A percentile compares a stretch with the other conserved stretches of the same genome.
Conservation (phyloP, 1,139 yeast genomes). For the Eremothecium gossypii region DNA sequence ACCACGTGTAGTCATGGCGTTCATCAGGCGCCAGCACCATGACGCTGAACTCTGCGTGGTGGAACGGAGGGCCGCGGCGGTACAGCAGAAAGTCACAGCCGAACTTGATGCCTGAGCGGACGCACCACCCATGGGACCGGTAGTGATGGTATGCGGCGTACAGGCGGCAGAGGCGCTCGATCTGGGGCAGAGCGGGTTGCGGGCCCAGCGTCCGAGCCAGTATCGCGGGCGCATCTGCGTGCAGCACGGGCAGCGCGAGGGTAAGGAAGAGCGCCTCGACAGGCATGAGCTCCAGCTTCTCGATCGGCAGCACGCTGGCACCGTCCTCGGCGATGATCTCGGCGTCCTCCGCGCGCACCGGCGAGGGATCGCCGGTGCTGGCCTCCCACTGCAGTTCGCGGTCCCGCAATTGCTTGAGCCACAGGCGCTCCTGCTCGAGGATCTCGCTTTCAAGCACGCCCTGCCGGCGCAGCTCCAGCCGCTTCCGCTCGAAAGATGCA, state of each 20-base stretch:
- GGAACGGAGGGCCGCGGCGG: conserved; percentile 88
- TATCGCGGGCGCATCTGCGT: conserved; percentile 13
- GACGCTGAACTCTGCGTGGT: conserved; percentile 82
- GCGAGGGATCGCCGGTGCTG: conserved; percentile 11
- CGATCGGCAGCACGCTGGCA: conserved; percentile 40
- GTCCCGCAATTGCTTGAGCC: conserved; percentile 29
- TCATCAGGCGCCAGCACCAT: conserved; percentile 35
- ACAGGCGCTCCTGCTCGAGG: conserved; percentile 28
- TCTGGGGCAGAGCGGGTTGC: conserved; percentile 10
- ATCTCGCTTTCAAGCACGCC: conserved; percentile 28
- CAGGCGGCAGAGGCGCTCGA: conserved; percentile 15
- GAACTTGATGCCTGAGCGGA: conserved; percentile 81
- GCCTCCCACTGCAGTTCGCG: conserved; percentile 22
- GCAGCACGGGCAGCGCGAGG: conserved; percentile 36
- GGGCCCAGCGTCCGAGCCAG: conserved; percentile 8
- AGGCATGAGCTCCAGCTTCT: conserved; percentile 64
- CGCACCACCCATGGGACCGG: conserved; percentile 92
- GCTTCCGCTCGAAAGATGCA: conserved; percentile 29
- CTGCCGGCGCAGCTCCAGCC: conserved; percentile 28
- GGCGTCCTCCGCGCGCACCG: conserved; percentile 35
- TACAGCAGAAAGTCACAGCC: conserved; percentile 78
- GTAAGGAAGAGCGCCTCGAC: conserved; percentile 65
- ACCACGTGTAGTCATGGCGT: conserved; percentile 26
- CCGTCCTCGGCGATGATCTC: conserved; percentile 34
- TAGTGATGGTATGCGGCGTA: conserved; percentile 81